Evolutionary conservation across 2,329 filamentous ascomycete species (phyloP).

Genomic region (Pleoardoris graminearum): DNA sequence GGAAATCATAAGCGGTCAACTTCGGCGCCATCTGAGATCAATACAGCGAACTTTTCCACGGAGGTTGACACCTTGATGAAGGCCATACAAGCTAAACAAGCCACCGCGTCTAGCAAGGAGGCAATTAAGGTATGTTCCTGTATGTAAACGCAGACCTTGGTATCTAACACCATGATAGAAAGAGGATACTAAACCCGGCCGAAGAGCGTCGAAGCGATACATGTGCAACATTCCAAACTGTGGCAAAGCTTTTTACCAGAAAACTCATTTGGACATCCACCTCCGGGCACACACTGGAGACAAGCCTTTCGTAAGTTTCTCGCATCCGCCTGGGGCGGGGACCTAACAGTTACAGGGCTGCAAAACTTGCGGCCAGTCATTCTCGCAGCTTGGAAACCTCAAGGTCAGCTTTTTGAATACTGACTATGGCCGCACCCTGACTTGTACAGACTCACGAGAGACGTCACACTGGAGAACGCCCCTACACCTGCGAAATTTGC

Average conservation of each 20-base stretch:
- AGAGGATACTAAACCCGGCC: conserved; percentile 30
- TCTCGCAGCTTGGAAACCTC: conserved; percentile 88
- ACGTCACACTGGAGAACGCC: conserved; percentile 84
- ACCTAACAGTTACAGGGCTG: conserved; percentile 66
- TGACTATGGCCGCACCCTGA: conserved; percentile 14
- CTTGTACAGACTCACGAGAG: conserved; percentile 74
- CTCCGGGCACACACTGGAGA: conserved; percentile 84
- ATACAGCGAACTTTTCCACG: conserved; percentile 71
- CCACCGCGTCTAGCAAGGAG: conserved; percentile 39
- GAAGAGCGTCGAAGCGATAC: conserved; percentile 66
- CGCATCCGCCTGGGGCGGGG: conserved; percentile 17
- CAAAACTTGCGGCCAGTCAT: conserved; percentile 70
- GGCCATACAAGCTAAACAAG: conserved; percentile 73
- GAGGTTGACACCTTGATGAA: conserved; percentile 88
- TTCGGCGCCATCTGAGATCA: conserved; percentile 46
- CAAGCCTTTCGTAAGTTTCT: conserved; percentile 78
- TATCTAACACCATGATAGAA: conserved; percentile 19
- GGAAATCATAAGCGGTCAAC: conserved; percentile 52
- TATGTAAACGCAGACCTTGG: background rate
- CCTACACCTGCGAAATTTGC: conserved; percentile 78
- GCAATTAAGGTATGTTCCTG: conserved; percentile 36
- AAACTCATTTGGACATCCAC: conserved; percentile 92
- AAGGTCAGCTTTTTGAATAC: conserved; percentile 61
- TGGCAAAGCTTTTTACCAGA: conserved; percentile 82
- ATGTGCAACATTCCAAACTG: conserved; percentile 75